Percentiles rank a stretch among this genome's conserved stretches.
Evolutionary conservation across 2,329 filamentous ascomycete genomes (phyloP).

Genomic region (Tolypocladium ovalisporum): DNA sequence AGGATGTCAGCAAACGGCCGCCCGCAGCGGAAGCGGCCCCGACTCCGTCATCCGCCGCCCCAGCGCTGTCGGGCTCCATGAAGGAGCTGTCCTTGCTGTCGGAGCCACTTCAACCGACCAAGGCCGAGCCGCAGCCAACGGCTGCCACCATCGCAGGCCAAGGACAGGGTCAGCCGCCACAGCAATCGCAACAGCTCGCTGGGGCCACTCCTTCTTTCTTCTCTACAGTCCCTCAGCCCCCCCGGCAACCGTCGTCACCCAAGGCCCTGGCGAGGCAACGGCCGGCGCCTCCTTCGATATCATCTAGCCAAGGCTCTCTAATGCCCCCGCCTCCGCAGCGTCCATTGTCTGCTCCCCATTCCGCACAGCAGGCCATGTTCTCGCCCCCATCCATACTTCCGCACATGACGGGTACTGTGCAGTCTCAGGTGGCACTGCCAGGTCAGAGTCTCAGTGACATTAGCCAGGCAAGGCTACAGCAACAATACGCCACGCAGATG

Average conservation of each 20-base stretch:
- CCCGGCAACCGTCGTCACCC: slow-evolving; percentile 21
- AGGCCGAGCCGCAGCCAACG: slow-evolving; percentile 22
- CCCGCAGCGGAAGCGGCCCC: slow-evolving; percentile 7
- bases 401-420: slow-evolving; percentile 66
- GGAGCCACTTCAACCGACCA: slow-evolving; percentile 41
- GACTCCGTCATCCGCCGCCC: slow-evolving; percentile 10
- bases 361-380: slow-evolving; percentile 64
- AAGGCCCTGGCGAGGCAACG: slow-evolving; percentile 44
- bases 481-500: slow-evolving; percentile 42
- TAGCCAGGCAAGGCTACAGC: slow-evolving; percentile 53
- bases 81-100: slow-evolving; percentile 44
- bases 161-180: slow-evolving; percentile 5
- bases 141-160: background rate
- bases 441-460: slow-evolving; percentile 72
- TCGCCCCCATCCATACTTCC: slow-evolving; percentile 65
- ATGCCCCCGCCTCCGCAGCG: slow-evolving; percentile 68
- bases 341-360: slow-evolving; percentile 79
- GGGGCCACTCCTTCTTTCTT: slow-evolving; percentile 53
- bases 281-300: slow-evolving; percentile 56
- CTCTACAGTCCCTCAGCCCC: slow-evolving; percentile 28
- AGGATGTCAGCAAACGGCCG: slow-evolving; percentile 14
- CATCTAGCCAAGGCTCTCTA: slow-evolving; percentile 49
- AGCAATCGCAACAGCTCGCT: slow-evolving; percentile 31
- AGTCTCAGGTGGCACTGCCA: slow-evolving; percentile 54
- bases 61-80: slow-evolving; percentile 42